These are phyloP conservation scores for Globisporangium rhizosaccharum DNA, from an alignment of 352 stramenopile species.

Conservation along the genomic window DNA sequence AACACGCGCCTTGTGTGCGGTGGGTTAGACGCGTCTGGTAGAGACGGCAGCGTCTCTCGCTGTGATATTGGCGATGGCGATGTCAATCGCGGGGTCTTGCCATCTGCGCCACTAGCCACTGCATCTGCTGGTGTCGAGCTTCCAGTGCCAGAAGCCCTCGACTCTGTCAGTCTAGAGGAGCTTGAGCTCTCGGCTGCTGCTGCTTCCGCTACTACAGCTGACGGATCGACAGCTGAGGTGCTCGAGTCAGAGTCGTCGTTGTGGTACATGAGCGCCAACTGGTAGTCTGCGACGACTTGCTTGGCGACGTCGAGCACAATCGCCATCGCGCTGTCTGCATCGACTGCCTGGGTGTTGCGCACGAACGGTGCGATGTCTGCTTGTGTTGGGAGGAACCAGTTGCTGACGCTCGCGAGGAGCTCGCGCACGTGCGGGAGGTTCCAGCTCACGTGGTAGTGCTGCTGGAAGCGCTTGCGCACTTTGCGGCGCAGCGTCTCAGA, in stretches of 20 bases:
- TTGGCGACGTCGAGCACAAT: constrained; percentile 31
- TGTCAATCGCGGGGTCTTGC: background rate
- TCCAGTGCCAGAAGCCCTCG: background rate
- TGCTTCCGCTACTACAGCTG: background rate
- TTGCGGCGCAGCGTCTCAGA: constrained; percentile 20
- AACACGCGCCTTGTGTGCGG: constrained; percentile 8
- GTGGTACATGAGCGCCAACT: constrained; percentile 35
- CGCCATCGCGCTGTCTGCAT: constrained; percentile 17
- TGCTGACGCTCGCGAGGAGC: constrained; percentile 50
- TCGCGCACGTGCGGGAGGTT: constrained; percentile 61
- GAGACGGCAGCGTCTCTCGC: background rate
- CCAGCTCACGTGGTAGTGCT: constrained; percentile 63
- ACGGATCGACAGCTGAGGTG: too few species aligned
- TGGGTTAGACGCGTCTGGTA: too few species aligned
- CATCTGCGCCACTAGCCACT: too few species aligned
- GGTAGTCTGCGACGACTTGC: constrained; percentile 49
- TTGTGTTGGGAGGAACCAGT: constrained; percentile 60
- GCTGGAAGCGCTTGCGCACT: constrained; percentile 57
- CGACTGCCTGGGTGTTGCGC: constrained; percentile 19
- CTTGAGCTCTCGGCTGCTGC: background rate
- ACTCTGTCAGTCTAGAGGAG: background rate
- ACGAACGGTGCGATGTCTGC: constrained; percentile 60
- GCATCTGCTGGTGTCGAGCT: background rate
- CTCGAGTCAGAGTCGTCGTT: background rate
- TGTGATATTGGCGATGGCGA: background rate